Percentiles rank a stretch among this genome's conserved stretches.
These are phyloP conservation scores for Dryas drummondii DNA, from an alignment of 306 rosid genomes.

Conservation along the genomic window DNA sequence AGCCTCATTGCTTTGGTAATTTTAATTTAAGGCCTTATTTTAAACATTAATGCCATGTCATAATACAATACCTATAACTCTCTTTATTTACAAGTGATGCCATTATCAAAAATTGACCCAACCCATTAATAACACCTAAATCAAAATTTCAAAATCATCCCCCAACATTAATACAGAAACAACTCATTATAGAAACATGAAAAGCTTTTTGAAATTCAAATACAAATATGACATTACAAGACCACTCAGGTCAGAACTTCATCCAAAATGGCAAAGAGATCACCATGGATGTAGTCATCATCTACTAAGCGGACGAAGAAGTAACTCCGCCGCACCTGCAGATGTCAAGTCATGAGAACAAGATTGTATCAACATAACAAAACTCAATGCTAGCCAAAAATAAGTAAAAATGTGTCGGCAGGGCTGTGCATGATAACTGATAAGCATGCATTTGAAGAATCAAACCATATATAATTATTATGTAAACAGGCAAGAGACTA, in stretches of 20 bases:
- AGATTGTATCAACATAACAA: not conserved
- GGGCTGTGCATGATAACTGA: not conserved
- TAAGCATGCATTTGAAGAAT: not conserved
- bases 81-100: too few species aligned
- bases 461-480: not conserved
- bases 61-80: too few species aligned
- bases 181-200: too few species aligned
- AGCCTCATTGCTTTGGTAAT: too few species aligned
- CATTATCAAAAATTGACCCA: too few species aligned
- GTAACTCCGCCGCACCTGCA: constrained; percentile 67
- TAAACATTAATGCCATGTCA: too few species aligned
- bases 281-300: constrained; percentile 68
- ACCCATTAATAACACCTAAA: too few species aligned
- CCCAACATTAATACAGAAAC: too few species aligned
- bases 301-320: constrained; percentile 97
- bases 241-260: constrained; percentile 42
- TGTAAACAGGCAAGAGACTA: not conserved
- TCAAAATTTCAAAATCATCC: too few species aligned
- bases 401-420: not conserved
- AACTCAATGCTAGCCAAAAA: not conserved
- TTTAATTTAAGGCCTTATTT: too few species aligned
- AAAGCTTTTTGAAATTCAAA: too few species aligned
- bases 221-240: not conserved
- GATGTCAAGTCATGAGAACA: constrained; percentile 8
- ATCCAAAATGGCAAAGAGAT: constrained; percentile 62